A percentile compares a stretch with the other conserved stretches of the same genome.
Evolutionary conservation across 2,329 filamentous ascomycete genomes (phyloP).

Genomic region (Pseudocercospora cruenta): DNA sequence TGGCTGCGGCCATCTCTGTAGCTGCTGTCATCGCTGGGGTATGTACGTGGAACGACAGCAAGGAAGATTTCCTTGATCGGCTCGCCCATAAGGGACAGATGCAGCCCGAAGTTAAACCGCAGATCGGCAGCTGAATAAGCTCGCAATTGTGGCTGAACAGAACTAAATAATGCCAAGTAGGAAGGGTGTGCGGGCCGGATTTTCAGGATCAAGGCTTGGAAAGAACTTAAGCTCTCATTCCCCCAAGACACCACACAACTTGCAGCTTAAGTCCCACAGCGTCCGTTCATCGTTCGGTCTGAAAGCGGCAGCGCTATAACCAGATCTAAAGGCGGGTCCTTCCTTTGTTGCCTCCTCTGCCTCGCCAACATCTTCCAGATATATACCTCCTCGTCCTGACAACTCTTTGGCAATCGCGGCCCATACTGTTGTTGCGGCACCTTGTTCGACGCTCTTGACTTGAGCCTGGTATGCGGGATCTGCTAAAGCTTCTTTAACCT

Average conservation of each 20-base stretch:
- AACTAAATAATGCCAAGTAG: not conserved
- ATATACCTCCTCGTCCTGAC: slow-evolving; percentile 38
- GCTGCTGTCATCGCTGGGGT: not conserved
- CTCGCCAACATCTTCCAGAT: slow-evolving; percentile 37
- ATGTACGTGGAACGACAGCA: slow-evolving; percentile 1
- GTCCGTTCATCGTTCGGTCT: not conserved
- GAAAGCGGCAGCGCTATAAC: not conserved
- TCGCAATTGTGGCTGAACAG: not conserved
- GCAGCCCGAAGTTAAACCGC: not conserved
- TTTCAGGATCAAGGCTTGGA: not conserved
- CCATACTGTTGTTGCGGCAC: slow-evolving; percentile 53
- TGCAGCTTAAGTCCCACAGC: not conserved
- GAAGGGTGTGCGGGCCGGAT: not conserved
- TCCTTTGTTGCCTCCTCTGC: slow-evolving; percentile 41
- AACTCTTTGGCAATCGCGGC: slow-evolving; percentile 48
- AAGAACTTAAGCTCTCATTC: not conserved
- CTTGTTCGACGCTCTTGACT: slow-evolving; percentile 47
- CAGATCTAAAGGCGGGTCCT: not conserved
- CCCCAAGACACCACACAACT: not conserved
- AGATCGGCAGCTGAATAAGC: not conserved
- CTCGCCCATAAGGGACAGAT: not conserved
- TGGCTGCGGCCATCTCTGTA: not conserved
- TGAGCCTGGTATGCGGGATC: slow-evolving; percentile 16
- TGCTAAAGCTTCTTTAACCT: slow-evolving; percentile 8
- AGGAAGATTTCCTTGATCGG: not conserved